A percentile compares a stretch with the other conserved stretches of the same genome.
These are phyloP conservation scores for Verticillium nubilum DNA, from an alignment of 2,329 filamentous ascomycete species.

Conservation along the genomic window DNA sequence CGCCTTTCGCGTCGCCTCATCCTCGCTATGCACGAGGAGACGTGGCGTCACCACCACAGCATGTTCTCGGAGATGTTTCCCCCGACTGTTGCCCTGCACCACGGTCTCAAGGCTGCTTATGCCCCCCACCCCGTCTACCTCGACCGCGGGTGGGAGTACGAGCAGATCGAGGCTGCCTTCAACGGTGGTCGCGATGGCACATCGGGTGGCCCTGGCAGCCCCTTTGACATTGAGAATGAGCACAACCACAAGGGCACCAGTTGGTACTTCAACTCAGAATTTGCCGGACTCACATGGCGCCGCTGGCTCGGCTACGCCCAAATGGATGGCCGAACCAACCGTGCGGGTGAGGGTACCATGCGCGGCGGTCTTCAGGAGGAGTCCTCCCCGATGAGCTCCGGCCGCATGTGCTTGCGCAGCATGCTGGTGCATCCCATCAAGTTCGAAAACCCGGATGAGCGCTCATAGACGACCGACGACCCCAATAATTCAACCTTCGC, in stretches of 20 bases:
- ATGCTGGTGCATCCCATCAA: conserved; percentile 83
- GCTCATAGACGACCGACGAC: not conserved
- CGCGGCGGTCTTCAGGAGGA: conserved; percentile 49
- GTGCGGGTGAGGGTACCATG: conserved; percentile 38
- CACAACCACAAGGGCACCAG: conserved; percentile 77
- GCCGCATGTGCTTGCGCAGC: conserved; percentile 72
- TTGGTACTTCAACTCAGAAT: conserved; percentile 81
- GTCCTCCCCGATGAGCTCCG: conserved; percentile 36
- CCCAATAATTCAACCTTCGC: not conserved
- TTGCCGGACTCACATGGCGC: conserved; percentile 71
- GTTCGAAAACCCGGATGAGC: conserved; percentile 41
- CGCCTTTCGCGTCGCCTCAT: conserved; percentile 63
- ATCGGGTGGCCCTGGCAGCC: conserved; percentile 57
- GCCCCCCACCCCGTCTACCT: conserved; percentile 78
- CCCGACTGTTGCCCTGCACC: conserved; percentile 63
- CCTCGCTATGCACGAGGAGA: conserved; percentile 70
- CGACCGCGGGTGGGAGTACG: conserved; percentile 69
- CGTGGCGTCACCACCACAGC: conserved; percentile 58
- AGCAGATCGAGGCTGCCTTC: conserved; percentile 69
- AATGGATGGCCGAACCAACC: conserved; percentile 45
- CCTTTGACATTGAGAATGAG: conserved; percentile 66
- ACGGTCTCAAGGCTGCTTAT: conserved; percentile 72
- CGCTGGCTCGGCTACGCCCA: conserved; percentile 65
- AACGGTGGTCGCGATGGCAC: conserved; percentile 68
- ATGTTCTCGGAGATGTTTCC: conserved; percentile 83